phyloP scores from a whole-genome alignment of 495 filamentous ascomycete genomes.

The Thermochaetoides thermophila region DNA sequence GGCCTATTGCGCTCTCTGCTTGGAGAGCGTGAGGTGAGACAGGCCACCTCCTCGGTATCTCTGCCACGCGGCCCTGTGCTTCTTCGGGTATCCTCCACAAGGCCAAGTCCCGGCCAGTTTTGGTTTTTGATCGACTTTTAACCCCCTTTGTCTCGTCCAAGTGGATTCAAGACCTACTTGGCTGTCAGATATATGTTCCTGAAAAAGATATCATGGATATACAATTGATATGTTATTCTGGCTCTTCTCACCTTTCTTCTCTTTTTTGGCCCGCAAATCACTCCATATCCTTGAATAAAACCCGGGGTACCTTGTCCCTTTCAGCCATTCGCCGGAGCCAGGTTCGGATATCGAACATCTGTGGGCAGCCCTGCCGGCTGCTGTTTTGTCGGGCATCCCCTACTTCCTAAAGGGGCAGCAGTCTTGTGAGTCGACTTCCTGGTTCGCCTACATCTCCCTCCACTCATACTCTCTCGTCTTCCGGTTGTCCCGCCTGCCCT shows the following conservation, averaged over 20 bases:
- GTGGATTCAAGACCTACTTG: constrained; percentile 6
- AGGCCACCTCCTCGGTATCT: constrained; percentile 22
- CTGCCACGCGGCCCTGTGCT: constrained; percentile 9
- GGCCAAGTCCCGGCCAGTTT: constrained; percentile 10
- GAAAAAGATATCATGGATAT: constrained; percentile 4
- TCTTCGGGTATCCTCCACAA: constrained; percentile 9
- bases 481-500: constrained; percentile 24
- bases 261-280: constrained; percentile 3
- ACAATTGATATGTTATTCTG: too few species aligned
- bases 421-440: constrained; percentile 11
- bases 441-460: constrained; percentile 8
- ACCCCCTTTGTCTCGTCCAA: constrained; percentile 8
- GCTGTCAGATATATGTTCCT: constrained; percentile 2
- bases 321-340: neutral
- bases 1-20: too few species aligned
- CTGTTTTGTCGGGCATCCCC: constrained; percentile 15
- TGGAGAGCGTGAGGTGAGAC: constrained; percentile 16
- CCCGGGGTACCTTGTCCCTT: neutral
- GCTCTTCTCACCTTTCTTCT: too few species aligned
- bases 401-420: constrained; percentile 8
- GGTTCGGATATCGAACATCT: constrained; percentile 9
- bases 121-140: constrained; percentile 6
- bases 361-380: constrained; percentile 10
- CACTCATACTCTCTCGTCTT: constrained; percentile 5
- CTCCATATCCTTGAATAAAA: constrained; percentile 2